These are phyloP conservation scores for Chrysochromulina tobinii DNA, from an alignment of 78 protist genomes.

Conservation along the genomic window DNA sequence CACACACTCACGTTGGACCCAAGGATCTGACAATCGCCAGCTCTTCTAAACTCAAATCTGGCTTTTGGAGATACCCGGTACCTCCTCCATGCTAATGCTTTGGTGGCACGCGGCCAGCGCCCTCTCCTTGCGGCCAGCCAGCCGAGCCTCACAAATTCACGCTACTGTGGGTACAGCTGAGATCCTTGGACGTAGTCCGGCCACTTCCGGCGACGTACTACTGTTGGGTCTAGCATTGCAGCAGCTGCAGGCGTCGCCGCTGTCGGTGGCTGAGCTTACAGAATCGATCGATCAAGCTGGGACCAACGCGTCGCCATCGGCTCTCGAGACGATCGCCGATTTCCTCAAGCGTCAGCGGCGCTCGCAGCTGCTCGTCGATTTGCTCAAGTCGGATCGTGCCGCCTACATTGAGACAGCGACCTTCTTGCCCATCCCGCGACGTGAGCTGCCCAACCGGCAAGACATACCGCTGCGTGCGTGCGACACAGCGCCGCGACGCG, in stretches of 20 bases:
- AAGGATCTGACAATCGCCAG: too few relatives aligned
- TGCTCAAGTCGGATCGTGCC: neutral
- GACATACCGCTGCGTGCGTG: neutral
- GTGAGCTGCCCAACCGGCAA: constrained; percentile 1
- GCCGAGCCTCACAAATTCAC: too few relatives aligned
- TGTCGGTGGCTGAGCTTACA: neutral
- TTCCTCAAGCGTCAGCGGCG: neutral
- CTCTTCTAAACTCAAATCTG: too few relatives aligned
- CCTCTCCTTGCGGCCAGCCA: too few relatives aligned
- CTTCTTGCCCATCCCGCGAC: neutral
- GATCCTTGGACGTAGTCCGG: too few relatives aligned
- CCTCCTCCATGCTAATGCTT: too few relatives aligned
- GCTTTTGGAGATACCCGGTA: too few relatives aligned
- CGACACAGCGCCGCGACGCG: neutral
- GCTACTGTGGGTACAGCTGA: too few relatives aligned
- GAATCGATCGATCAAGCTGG: neutral
- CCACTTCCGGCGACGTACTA: too few relatives aligned
- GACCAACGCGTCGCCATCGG: too few relatives aligned
- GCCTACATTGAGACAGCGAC: neutral
- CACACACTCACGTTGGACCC: too few relatives aligned
- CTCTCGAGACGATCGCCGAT: neutral
- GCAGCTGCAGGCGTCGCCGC: neutral
- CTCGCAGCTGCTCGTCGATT: neutral
- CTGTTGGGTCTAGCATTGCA: neutral
- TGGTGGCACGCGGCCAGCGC: too few relatives aligned